Conservation (phyloP, 352 stramenopile species). For the Pelagophyceae sp. region DNA sequence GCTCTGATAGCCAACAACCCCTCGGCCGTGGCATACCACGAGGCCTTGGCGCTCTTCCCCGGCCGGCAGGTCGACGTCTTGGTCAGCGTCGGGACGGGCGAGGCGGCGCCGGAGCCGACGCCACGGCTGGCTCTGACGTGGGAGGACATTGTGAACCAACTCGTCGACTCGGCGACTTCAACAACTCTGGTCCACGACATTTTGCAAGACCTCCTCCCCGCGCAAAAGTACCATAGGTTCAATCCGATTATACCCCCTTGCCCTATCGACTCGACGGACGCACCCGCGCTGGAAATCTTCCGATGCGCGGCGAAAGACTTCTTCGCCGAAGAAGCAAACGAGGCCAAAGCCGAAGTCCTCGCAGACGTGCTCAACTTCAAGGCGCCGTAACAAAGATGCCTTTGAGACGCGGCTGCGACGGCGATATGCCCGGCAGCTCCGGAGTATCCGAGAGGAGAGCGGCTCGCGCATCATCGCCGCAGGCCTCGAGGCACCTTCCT, state of each 20-base stretch:
- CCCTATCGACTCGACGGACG: constrained; percentile 16
- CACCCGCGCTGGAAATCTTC: not conserved
- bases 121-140: not conserved
- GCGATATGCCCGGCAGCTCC: too few relatives aligned
- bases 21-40: constrained; percentile 51
- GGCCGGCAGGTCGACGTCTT: constrained; percentile 36
- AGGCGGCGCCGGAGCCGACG: not conserved
- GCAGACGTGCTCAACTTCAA: too few relatives aligned
- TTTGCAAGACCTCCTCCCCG: not conserved
- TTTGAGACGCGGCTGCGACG: too few relatives aligned
- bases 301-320: too few relatives aligned
- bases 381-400: too few relatives aligned
- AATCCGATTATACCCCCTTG: not conserved
- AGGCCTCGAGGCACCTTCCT: too few relatives aligned
- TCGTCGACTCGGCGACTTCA: constrained; percentile 14
- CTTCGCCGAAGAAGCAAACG: too few relatives aligned
- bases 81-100: constrained; percentile 28
- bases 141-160: constrained; percentile 7
- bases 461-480: too few relatives aligned
- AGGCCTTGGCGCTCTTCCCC: constrained; percentile 50
- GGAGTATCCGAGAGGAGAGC: too few relatives aligned
- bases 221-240: not conserved
- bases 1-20: constrained; percentile 59
- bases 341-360: too few relatives aligned
- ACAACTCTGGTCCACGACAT: constrained; percentile 11